These are phyloP conservation scores for Clavulina sp. DNA, from an alignment of 768 basidiomycete genomes.

Conservation along the genomic window DNA sequence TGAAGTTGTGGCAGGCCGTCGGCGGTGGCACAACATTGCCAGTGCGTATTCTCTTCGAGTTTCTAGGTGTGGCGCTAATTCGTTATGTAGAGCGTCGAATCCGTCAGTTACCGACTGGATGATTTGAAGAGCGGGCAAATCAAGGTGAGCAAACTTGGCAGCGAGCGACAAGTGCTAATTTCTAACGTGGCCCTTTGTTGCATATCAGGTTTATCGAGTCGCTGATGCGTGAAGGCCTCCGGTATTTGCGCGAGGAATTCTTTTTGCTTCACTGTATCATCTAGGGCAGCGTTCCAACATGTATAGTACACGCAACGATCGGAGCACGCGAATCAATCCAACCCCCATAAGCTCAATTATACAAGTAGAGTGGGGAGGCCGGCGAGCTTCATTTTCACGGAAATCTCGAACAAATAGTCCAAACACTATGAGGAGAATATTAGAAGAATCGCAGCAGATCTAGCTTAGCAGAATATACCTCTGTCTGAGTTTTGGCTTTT, in stretches of 20 bases:
- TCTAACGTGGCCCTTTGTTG: no score
- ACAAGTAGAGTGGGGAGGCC: slow-evolving; percentile 9
- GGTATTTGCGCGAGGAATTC: no score
- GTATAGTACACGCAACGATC: no score
- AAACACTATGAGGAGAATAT: slow-evolving; percentile 38
- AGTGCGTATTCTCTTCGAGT: slow-evolving; percentile 27
- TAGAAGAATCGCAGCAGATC: background rate
- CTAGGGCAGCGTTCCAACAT: no score
- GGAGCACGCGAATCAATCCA: no score
- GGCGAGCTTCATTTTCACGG: slow-evolving; percentile 61
- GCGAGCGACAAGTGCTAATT: no score
- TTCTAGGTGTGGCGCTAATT: slow-evolving; percentile 4
- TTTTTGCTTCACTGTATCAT: no score
- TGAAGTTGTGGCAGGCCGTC: slow-evolving; percentile 73
- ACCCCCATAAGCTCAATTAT: no score
- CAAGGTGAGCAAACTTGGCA: no score
- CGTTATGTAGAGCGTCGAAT: slow-evolving; percentile 43
- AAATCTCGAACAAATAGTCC: slow-evolving; percentile 81
- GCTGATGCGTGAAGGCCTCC: no score
- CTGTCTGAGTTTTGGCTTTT: slow-evolving; percentile 77
- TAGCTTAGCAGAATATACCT: slow-evolving; percentile 25
- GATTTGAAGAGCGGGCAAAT: slow-evolving; percentile 74
- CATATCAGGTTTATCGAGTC: no score
- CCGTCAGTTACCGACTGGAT: slow-evolving; percentile 72
- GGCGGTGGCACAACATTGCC: slow-evolving; percentile 62